Base-by-base conservation (phyloP, 495 filamentous ascomycete species). In the Rhizodiscina lignyota region DNA sequence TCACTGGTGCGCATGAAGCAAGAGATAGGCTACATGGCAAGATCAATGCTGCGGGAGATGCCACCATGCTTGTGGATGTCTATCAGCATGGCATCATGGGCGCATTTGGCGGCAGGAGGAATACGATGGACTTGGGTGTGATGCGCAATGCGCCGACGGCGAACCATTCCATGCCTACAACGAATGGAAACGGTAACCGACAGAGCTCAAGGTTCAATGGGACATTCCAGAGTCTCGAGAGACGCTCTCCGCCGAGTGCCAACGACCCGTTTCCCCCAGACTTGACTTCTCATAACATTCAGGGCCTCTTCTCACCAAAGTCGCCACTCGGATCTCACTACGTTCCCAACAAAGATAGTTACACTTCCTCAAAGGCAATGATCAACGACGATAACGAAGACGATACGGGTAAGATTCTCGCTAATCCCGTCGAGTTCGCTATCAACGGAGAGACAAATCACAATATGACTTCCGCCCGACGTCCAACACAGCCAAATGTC, bases 311-410 rank as follows among this genome's bases (percentile, higher is more conserved):
- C 58, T 83, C 77, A 13, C 79, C 83, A 2, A 78, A 85, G 47
- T 91, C 83, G 17, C 79, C 83, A 6, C 77, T 89, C 39, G 77
- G 72, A 26, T 83, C 80, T 46, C 72, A 80, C 32, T 63, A 83
- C 34, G 65, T 80, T 32, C n/a, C n/a, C n/a, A n/a, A n/a, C n/a
- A n/a, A n/a, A n/a, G n/a, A n/a, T n/a, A n/a, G n/a, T n/a, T n/a
- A n/a, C n/a, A n/a, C n/a, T n/a, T 73, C 74, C 12, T 80, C 85
- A 36, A 93, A 87, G 55, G 72, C 76, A 2, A 67, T 91, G 36
- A 93, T 94, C 44, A 83, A 80, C 46, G 74, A 84, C 48, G 83
- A 91, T 48, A 65, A 70, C 5, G 83, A 78, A 38, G 84, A 92
- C 44, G 85, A 93, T 48, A 86, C 83, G 0, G 77, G 78, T 4